These are phyloP conservation scores for Cryphonectria nitschkei DNA, from an alignment of 2,329 filamentous ascomycete species.

Conservation along the genomic window DNA sequence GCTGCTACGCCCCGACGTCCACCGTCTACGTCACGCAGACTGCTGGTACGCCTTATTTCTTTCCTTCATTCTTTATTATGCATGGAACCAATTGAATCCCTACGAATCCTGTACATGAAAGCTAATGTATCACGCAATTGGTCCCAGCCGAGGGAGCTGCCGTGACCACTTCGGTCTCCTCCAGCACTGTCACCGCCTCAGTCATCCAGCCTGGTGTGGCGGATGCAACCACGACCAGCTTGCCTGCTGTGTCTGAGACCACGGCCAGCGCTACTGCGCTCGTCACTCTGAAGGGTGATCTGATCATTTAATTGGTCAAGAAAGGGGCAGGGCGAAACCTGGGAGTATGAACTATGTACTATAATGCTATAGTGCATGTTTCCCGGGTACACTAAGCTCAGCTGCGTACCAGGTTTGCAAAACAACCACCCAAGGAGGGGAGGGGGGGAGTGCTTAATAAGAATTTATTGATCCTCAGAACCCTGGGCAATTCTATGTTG, in stretches of 20 bases:
- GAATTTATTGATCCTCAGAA: not conserved
- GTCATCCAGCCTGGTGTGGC: slow-evolving; percentile 19
- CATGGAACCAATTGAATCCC: no score
- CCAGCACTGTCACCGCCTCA: slow-evolving; percentile 11
- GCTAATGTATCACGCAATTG: not conserved
- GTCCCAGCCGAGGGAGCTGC: not conserved
- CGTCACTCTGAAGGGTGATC: not conserved
- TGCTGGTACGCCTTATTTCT: not conserved
- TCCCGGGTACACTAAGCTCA: not conserved
- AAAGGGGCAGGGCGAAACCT: not conserved
- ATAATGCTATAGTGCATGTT: not conserved
- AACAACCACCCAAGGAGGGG: not conserved
- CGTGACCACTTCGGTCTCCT: not conserved
- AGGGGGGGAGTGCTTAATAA: not conserved
- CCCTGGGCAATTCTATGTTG: not conserved
- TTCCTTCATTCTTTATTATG: no score
- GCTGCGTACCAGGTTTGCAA: not conserved
- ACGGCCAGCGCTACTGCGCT: not conserved
- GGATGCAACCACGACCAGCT: slow-evolving; percentile 12
- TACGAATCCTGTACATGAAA: not conserved
- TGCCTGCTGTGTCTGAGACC: slow-evolving; percentile 8
- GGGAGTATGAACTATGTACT: not conserved
- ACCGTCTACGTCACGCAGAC: slow-evolving; percentile 20
- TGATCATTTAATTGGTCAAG: not conserved
- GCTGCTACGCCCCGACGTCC: slow-evolving; percentile 16